These are phyloP conservation scores for Carex littledalei DNA, from an alignment of 176 grass and related monocot species.

Conservation along the genomic window DNA sequence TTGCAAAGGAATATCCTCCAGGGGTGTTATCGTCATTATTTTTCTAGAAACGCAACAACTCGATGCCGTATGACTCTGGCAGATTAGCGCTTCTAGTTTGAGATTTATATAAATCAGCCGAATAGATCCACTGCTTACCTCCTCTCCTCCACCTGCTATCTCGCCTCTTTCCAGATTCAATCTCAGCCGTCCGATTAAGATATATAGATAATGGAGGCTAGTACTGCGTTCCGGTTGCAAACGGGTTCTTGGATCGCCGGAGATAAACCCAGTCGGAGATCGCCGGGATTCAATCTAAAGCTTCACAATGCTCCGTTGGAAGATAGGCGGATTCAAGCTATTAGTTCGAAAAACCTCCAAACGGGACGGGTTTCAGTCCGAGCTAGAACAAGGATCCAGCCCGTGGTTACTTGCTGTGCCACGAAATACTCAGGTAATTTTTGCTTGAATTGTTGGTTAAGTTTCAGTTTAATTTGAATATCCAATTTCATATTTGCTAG, in stretches of 20 bases:
- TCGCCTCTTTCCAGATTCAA: not conserved
- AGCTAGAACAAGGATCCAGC: not conserved
- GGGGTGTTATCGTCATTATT: not conserved
- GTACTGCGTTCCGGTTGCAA: constrained; percentile 21
- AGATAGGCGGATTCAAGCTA: constrained; percentile 1
- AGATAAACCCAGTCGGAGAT: constrained; percentile 18
- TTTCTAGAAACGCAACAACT: constrained; percentile 4
- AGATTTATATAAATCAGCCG: not conserved
- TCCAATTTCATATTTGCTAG: not conserved
- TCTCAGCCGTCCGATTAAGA: not conserved
- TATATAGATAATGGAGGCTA: constrained; percentile 22
- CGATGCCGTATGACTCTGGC: not conserved
- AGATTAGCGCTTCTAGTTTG: not conserved
- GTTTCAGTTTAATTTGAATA: not conserved
- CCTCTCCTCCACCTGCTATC: not conserved
- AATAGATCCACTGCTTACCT: not conserved
- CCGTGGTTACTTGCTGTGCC: constrained; percentile 7
- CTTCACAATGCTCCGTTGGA: constrained; percentile 23
- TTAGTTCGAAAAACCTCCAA: not conserved
- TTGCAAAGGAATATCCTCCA: not conserved
- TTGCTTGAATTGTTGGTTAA: not conserved
- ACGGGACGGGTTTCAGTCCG: constrained; percentile 9
- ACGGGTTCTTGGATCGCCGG: constrained; percentile 17
- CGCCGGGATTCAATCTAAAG: not conserved
- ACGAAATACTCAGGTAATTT: constrained; percentile 50